Conservation (phyloP, 2,329 filamentous ascomycete species). For the Pleurostoma richardsiae region DNA sequence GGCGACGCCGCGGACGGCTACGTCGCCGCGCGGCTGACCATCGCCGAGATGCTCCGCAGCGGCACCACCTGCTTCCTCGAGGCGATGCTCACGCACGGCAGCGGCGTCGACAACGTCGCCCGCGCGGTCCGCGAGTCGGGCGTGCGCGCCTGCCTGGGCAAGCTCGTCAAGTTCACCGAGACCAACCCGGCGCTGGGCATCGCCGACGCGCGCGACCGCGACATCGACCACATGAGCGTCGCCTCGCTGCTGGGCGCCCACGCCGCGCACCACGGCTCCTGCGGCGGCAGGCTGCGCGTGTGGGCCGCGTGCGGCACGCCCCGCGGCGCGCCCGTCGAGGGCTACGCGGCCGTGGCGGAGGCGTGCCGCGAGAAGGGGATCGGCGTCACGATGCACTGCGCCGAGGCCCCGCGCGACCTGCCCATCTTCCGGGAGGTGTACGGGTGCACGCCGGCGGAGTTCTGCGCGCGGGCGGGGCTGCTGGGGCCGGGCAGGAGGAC, state of each 20-base stretch:
- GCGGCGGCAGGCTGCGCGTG: constrained; percentile 35
- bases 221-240: constrained; percentile 27
- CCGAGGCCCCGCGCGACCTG: constrained; percentile 33
- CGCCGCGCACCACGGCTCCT: constrained; percentile 12
- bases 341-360: constrained; percentile 32
- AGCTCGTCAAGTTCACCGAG: constrained; percentile 29
- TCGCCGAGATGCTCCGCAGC: constrained; percentile 43
- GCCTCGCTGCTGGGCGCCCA: constrained; percentile 23
- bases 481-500: constrained; percentile 32
- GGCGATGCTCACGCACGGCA: constrained; percentile 35
- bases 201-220: constrained; percentile 28
- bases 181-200: constrained; percentile 23
- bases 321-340: constrained; percentile 30
- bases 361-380: constrained; percentile 31
- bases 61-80: constrained; percentile 48
- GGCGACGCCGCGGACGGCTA: constrained; percentile 35
- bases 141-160: constrained; percentile 18
- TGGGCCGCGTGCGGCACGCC: constrained; percentile 43
- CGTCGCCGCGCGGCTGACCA: constrained; percentile 38
- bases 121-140: constrained; percentile 12
- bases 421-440: constrained; percentile 30
- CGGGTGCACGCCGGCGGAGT: constrained; percentile 35
- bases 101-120: constrained; percentile 17
- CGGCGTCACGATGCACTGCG: constrained; percentile 41
- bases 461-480: constrained; percentile 29